phyloP scores from a whole-genome alignment of 768 basidiomycete genomes.

The Termitomyces titanicus region DNA sequence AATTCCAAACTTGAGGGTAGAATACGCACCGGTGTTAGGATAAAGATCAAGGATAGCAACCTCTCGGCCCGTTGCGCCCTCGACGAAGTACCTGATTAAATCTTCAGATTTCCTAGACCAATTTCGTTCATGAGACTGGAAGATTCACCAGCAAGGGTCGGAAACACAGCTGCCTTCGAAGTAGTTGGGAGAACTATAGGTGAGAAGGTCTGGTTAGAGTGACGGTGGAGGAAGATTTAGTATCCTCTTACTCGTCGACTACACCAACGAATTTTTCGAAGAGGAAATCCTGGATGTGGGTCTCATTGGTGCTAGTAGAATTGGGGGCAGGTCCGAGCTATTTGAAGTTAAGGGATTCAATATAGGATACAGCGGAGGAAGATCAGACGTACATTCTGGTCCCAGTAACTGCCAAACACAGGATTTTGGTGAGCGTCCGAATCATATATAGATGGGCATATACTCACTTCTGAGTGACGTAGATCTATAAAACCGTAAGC shows the following conservation, averaged over 20 bases:
- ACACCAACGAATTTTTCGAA: conserved; percentile 53
- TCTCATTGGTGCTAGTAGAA: conserved; percentile 43
- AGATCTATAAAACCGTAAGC: conserved; percentile 36
- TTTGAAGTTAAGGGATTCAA: neutral
- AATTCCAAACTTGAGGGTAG: neutral
- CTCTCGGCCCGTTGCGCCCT: conserved; percentile 55
- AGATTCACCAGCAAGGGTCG: conserved; percentile 54
- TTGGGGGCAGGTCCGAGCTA: conserved; percentile 43
- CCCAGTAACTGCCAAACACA: conserved; percentile 49
- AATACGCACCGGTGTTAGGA: conserved; percentile 45
- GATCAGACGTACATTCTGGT: conserved; percentile 42
- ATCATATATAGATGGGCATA: neutral
- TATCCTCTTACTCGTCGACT: conserved; percentile 39
- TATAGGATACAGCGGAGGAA: conserved; percentile 9
- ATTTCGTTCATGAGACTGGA: neutral
- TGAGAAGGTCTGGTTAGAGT: neutral
- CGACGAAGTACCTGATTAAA: conserved; percentile 37
- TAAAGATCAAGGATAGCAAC: conserved; percentile 57
- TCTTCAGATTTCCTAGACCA: neutral
- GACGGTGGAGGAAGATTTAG: neutral
- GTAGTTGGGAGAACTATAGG: conserved; percentile 32
- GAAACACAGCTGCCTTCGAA: conserved; percentile 57
- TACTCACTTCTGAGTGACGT: conserved; percentile 57
- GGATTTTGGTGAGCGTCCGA: neutral
- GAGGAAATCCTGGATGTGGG: conserved; percentile 50